A percentile compares a stretch with the other conserved stretches of the same genome.
These are phyloP conservation scores for Arctostaphylos glauca DNA, from an alignment of 148 eudicot genomes.

Conservation along the genomic window DNA sequence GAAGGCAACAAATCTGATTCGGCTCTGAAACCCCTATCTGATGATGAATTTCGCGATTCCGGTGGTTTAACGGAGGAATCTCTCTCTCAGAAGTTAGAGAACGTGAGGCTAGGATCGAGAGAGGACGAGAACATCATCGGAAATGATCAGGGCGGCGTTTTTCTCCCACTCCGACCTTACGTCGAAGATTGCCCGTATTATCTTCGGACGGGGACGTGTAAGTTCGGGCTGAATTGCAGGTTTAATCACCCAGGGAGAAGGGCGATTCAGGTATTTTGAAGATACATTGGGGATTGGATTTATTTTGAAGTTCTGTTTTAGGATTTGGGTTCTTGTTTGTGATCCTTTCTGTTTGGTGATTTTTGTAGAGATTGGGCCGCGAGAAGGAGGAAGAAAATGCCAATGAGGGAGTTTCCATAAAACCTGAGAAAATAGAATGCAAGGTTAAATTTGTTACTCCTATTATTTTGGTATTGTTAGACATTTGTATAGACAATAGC, in stretches of 20 bases:
- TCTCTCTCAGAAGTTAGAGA: slow-evolving; percentile 19
- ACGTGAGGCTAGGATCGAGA: background rate
- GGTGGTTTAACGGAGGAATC: slow-evolving; percentile 17
- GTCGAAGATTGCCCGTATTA: slow-evolving; percentile 54
- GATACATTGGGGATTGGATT: background rate
- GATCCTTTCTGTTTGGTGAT: background rate
- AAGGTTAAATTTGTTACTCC: slow-evolving; percentile 33
- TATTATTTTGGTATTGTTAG: background rate
- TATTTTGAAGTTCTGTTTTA: background rate
- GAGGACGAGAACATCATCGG: background rate
- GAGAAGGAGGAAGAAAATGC: slow-evolving; percentile 28
- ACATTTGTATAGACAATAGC: background rate
- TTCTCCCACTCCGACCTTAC: slow-evolving; percentile 40
- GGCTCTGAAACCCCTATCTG: background rate
- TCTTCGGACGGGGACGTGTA: slow-evolving; percentile 58
- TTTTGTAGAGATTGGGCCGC: slow-evolving; percentile 20
- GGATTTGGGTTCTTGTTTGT: background rate
- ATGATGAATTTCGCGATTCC: slow-evolving; percentile 5
- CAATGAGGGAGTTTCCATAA: slow-evolving; percentile 20
- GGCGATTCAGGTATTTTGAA: slow-evolving; percentile 38
- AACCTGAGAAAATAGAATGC: slow-evolving; percentile 45
- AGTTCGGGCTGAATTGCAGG: slow-evolving; percentile 57
- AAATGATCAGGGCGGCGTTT: slow-evolving; percentile 4
- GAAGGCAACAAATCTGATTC: background rate
- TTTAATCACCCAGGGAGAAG: slow-evolving; percentile 44